phyloP scores from a whole-genome alignment of 2,329 filamentous ascomycete species.

The Didymella pinodella region DNA sequence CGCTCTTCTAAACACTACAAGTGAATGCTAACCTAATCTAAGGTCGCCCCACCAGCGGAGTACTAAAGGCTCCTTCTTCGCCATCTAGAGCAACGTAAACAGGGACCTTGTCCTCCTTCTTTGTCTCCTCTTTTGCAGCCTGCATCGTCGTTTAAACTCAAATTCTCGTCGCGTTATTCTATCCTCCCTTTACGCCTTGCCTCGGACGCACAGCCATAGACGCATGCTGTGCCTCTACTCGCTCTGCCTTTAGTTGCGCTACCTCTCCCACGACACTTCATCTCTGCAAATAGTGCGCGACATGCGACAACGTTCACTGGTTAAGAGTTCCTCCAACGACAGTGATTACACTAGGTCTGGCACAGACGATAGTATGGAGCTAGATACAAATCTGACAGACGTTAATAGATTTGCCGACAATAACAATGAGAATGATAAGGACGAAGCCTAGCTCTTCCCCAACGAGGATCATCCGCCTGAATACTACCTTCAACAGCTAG shows the following conservation, averaged over 20 bases:
- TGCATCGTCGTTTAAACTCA: not conserved
- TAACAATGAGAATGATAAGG: constrained; percentile 15
- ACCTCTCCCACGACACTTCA: too few relatives aligned
- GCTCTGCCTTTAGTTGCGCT: not conserved
- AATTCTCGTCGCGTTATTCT: not conserved
- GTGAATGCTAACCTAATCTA: not conserved
- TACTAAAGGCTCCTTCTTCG: not conserved
- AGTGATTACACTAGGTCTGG: not conserved
- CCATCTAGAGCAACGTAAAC: not conserved
- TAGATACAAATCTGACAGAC: not conserved
- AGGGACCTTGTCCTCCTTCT: not conserved
- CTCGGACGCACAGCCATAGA: not conserved
- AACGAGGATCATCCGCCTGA: constrained; percentile 23
- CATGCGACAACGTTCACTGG: not conserved
- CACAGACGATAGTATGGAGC: not conserved
- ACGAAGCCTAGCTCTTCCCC: not conserved
- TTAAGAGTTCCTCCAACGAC: not conserved
- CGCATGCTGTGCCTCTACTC: not conserved
- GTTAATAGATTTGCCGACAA: constrained; percentile 6
- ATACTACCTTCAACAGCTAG: constrained; percentile 28
- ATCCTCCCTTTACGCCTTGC: not conserved
- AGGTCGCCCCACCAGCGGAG: not conserved
- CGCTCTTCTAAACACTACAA: not conserved
- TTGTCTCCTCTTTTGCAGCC: not conserved
- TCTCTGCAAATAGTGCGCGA: too few relatives aligned